Conservation (phyloP, 148 eudicot genomes). For the Rhododendron kiyosumense region DNA sequence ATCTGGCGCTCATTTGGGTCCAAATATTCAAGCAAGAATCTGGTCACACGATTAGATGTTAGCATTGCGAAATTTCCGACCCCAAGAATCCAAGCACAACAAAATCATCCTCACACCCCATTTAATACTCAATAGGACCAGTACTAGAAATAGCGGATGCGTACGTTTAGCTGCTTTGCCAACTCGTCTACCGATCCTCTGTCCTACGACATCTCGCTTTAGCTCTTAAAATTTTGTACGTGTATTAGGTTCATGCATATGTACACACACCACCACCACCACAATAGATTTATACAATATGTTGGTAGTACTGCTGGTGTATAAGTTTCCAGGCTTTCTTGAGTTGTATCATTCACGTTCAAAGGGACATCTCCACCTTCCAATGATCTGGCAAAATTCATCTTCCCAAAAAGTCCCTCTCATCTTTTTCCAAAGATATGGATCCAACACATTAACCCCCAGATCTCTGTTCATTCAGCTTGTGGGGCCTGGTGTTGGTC, state of each 20-base stretch:
- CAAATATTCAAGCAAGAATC: too few relatives aligned
- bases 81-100: too few relatives aligned
- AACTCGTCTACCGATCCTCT: neutral
- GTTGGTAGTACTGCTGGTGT: neutral
- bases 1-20: too few relatives aligned
- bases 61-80: neutral
- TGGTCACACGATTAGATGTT: neutral
- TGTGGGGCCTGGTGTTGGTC: neutral
- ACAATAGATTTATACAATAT: neutral
- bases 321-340: neutral
- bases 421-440: neutral
- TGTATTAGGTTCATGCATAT: neutral
- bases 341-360: neutral
- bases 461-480: neutral
- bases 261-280: neutral
- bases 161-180: neutral
- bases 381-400: neutral
- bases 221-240: neutral
- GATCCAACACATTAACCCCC: neutral
- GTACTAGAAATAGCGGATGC: neutral
- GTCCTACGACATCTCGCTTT: neutral
- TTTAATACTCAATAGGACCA: neutral
- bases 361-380: slow-evolving; percentile 1
- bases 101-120: neutral
- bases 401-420: neutral